A percentile compares a stretch with the other conserved stretches of the same genome.
phyloP scores from a whole-genome alignment of 768 basidiomycete genomes.

The Pulveroboletus sp. region DNA sequence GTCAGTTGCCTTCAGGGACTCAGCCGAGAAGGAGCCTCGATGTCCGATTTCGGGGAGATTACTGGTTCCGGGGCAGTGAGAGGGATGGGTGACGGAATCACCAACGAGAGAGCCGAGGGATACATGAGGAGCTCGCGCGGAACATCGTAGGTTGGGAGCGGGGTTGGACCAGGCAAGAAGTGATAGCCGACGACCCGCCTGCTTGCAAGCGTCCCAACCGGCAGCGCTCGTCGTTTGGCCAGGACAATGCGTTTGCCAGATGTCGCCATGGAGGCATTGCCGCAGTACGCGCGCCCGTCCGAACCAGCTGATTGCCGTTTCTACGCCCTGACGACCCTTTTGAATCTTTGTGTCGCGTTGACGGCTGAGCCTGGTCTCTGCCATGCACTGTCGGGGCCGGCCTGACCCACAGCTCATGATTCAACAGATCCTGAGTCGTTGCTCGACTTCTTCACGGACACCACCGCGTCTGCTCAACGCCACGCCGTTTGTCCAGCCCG shows the following conservation, averaged over 20 bases:
- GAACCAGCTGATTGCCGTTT: constrained; percentile 1
- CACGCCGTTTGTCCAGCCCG: no score
- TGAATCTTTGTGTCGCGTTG: neutral
- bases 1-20: constrained; percentile 15
- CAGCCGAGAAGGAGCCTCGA: constrained; percentile 18
- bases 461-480: neutral
- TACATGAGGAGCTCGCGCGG: constrained; percentile 22
- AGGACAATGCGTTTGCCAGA: neutral
- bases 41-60: constrained; percentile 7
- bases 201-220: no score
- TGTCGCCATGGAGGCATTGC: constrained; percentile 2
- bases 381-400: constrained; percentile 1
- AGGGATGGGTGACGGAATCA: constrained; percentile 18
- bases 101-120: constrained; percentile 6
- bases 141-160: constrained; percentile 7
- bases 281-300: constrained; percentile 2
- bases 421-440: neutral
- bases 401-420: neutral
- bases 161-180: no score
- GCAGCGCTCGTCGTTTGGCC: no score
- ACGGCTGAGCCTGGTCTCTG: neutral
- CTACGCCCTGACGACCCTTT: neutral
- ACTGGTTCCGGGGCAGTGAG: constrained; percentile 16
- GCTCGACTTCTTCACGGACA: neutral
- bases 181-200: neutral